Evolutionary conservation across 805 yeast genomes (phyloP), one percentile per base, ranked within the genome.

Genomic region (Candida xiaguanensis): DNA sequence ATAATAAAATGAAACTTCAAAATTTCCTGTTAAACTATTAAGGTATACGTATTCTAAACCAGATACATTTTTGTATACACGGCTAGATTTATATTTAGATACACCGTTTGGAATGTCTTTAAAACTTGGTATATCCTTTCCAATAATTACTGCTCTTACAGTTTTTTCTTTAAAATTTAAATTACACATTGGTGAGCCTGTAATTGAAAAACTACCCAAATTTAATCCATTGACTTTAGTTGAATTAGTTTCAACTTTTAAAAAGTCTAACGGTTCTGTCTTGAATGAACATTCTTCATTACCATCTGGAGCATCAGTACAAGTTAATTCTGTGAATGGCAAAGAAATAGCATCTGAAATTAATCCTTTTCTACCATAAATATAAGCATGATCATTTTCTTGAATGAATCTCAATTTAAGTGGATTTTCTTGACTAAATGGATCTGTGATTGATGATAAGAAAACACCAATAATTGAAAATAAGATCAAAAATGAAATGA

Each of bases 361-460:
- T 40, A 66, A 67, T 8, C 77, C 79, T 15, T 60, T 58, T 46
- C 82, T 70, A 4, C 84, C 85, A 45, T 44, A 61, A 0, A 80
- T 70, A 17, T 58, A 60, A 14, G 78, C 79, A 22, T 82, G 57
- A 46, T 84, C 75, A 38, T 83, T 67, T 2, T 65, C 61, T 58
- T 89, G 90, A 25, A 79, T 61, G 51, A 84, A 83, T 46, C 90
- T 68, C 41, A 86, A 64, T 55, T 87, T 89, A 57, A 87, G 56
- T 4, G 96, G 96, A 24, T 75, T 66, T 4, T 60, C 51, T 18
- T 67, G 64, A 22, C 80, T 75, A 55, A 82, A 86, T n/a, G 96
- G 85, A 2, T 60, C 56, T 12, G 65, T 56, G 15, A 66, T 46
- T n/a, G 32, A 64, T 49, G 15, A 79, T 53, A 62, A 42, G 2